phyloP scores from a whole-genome alignment of 2,329 filamentous ascomycete genomes.

The Pseudogymnoascus sp. region DNA sequence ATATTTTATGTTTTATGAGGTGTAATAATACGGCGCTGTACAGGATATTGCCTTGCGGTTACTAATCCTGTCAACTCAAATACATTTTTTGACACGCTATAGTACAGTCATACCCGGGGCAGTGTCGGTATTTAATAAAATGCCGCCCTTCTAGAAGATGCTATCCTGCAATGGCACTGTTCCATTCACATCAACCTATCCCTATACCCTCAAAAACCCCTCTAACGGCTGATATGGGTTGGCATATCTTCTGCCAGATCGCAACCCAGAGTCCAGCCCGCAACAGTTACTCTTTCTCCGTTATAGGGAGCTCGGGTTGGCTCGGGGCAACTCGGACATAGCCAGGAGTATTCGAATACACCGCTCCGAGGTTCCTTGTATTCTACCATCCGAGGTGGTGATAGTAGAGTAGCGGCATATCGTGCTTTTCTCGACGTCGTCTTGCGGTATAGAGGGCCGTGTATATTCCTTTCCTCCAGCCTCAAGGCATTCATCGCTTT shows the following conservation, averaged over 20 bases:
- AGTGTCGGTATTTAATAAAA: background rate
- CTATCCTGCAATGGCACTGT: background rate
- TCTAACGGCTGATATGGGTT: background rate
- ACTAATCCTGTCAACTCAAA: background rate
- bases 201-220: background rate
- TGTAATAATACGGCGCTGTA: background rate
- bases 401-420: background rate
- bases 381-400: background rate
- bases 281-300: background rate
- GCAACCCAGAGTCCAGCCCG: background rate
- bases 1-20: background rate
- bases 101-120: slow-evolving; percentile 8
- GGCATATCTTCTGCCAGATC: background rate
- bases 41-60: background rate
- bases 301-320: background rate
- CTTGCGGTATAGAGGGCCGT: background rate
- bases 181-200: background rate
- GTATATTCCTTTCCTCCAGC: background rate
- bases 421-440: background rate
- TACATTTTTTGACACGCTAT: background rate
- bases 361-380: background rate
- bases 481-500: slow-evolving; percentile 14
- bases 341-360: background rate
- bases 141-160: background rate
- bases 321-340: background rate